Evolutionary conservation across 441 rosid species (phyloP).

Genomic region (Bruguiera hainesii): DNA sequence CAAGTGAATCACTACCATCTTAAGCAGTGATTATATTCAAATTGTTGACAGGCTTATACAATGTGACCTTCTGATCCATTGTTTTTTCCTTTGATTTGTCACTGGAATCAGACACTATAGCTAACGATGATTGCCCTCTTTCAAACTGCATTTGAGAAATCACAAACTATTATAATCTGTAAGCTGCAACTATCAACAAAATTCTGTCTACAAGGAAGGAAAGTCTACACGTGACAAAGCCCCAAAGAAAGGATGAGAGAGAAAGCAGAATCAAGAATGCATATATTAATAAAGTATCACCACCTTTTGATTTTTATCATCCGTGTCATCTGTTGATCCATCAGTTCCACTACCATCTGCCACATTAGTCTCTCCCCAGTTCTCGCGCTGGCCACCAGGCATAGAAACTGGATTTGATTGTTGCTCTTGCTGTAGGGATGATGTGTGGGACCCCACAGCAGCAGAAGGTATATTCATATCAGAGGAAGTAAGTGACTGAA

Average conservation of each 20-base stretch:
- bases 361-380: conserved; percentile 59
- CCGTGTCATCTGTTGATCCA: conserved; percentile 82
- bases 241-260: background rate
- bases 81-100: conserved; percentile 80
- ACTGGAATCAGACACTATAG: conserved; percentile 65
- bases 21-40: background rate
- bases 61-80: conserved; percentile 65
- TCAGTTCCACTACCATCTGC: conserved; percentile 79
- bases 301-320: conserved; percentile 74
- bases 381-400: conserved; percentile 44
- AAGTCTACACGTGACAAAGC: background rate
- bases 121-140: conserved; percentile 41
- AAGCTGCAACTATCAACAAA: conserved; percentile 8
- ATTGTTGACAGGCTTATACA: background rate
- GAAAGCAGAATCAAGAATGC: background rate
- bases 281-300: conserved; percentile 2
- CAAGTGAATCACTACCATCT: background rate
- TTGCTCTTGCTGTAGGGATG: conserved; percentile 35
- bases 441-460: conserved; percentile 34
- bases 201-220: too few relatives aligned
- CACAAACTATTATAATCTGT: conserved; percentile 10
- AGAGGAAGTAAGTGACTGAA: conserved; percentile 39
- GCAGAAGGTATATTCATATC: conserved; percentile 36
- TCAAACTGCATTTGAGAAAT: conserved; percentile 49
- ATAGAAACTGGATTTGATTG: conserved; percentile 39